phyloP scores from a whole-genome alignment of 352 stramenopile genomes.

The Globisporangium orthogonon region DNA sequence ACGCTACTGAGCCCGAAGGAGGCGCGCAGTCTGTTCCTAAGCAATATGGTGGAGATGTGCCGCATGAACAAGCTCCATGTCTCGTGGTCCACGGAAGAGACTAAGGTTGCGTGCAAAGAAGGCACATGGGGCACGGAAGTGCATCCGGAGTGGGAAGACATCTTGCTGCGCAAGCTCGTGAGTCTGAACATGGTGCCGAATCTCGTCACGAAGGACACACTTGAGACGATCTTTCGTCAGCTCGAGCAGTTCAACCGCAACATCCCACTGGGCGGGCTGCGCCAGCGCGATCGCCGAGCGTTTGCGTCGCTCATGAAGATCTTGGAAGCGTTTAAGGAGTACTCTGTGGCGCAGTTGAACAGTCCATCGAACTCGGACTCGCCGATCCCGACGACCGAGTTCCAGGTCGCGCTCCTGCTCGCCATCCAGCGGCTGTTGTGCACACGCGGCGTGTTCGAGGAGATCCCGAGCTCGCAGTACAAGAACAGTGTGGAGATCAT shows the following conservation, averaged over 20 bases:
- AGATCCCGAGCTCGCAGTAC: constrained; percentile 84
- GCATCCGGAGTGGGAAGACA: constrained; percentile 79
- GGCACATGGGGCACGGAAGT: constrained; percentile 78
- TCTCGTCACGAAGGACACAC: constrained; percentile 68
- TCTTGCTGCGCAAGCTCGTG: constrained; percentile 75
- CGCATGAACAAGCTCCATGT: constrained; percentile 86
- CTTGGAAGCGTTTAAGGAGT: constrained; percentile 81
- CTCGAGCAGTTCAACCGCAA: constrained; percentile 87
- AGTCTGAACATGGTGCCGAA: constrained; percentile 77
- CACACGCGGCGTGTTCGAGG: constrained; percentile 78
- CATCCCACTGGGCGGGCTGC: constrained; percentile 61
- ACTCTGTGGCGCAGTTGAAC: constrained; percentile 75
- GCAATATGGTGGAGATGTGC: constrained; percentile 87
- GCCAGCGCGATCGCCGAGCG: constrained; percentile 64
- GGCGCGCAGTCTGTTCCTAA: constrained; percentile 68
- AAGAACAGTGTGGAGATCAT: constrained; percentile 81
- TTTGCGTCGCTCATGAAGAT: constrained; percentile 83
- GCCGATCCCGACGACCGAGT: constrained; percentile 71
- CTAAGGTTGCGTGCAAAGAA: constrained; percentile 80
- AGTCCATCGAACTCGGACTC: constrained; percentile 77
- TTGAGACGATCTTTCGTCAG: constrained; percentile 69
- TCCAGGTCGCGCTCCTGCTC: constrained; percentile 74
- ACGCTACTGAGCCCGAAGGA: constrained; percentile 77
- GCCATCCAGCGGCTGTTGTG: constrained; percentile 79
- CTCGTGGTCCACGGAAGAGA: constrained; percentile 84